These are phyloP conservation scores for Diplosphaera chodatii DNA, from an alignment of 139 green algal species.

Conservation along the genomic window DNA sequence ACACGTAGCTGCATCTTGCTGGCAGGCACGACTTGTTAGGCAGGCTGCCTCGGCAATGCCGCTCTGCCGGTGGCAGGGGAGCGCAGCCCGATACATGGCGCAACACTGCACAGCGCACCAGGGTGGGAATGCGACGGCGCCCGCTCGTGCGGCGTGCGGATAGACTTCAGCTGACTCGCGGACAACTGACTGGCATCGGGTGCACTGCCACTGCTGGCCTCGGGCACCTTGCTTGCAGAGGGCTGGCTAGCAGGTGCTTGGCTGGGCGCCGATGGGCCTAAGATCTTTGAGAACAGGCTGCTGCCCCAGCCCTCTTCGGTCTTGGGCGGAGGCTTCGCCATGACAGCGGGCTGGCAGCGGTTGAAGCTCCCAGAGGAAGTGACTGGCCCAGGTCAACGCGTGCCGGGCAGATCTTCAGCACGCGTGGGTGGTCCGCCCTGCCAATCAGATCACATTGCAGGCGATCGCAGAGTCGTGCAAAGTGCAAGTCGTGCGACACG, in stretches of 20 bases:
- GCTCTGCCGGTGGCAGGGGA: too few species aligned
- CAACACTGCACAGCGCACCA: background rate
- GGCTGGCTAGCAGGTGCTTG: background rate
- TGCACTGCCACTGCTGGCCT: background rate
- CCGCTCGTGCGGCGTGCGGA: background rate
- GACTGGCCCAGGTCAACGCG: too few species aligned
- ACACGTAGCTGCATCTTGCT: too few species aligned
- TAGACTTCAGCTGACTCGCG: background rate
- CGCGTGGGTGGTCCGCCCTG: too few species aligned
- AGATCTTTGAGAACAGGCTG: background rate
- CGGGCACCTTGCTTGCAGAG: background rate
- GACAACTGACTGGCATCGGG: background rate
- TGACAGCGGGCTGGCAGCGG: background rate
- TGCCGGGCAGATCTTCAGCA: too few species aligned
- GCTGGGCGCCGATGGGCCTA: background rate
- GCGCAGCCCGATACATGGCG: too few species aligned
- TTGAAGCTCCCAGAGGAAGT: too few species aligned
- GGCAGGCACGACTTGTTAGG: too few species aligned
- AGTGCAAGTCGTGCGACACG: too few species aligned
- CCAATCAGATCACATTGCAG: too few species aligned
- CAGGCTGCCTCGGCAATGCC: too few species aligned
- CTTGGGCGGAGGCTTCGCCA: background rate
- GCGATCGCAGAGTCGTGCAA: too few species aligned
- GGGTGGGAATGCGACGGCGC: background rate
- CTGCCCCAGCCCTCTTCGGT: background rate